A percentile compares a stretch with the other conserved stretches of the same genome.
Evolutionary conservation across 2,329 filamentous ascomycete genomes (phyloP).

Genomic region (Pseudopyricularia cyperi): DNA sequence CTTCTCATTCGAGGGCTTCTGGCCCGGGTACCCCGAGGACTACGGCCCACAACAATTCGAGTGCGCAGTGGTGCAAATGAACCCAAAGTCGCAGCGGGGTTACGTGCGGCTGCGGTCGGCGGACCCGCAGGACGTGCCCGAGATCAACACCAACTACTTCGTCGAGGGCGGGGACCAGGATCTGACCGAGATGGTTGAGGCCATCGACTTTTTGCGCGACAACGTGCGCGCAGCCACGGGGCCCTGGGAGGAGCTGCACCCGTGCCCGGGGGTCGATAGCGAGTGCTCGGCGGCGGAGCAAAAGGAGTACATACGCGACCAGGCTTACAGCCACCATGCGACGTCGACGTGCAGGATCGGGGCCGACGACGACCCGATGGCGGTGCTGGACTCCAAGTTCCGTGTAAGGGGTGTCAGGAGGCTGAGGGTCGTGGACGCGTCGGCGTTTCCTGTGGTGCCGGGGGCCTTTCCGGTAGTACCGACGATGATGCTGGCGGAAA

Average conservation of each 20-base stretch:
- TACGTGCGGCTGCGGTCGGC: slow-evolving; percentile 41
- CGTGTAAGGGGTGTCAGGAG: slow-evolving; percentile 35
- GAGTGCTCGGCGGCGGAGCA: slow-evolving; percentile 4
- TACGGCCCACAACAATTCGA: slow-evolving; percentile 19
- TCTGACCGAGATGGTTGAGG: slow-evolving; percentile 8
- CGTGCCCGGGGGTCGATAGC: slow-evolving; percentile 7
- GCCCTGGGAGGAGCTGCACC: slow-evolving; percentile 9
- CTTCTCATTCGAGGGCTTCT: slow-evolving; percentile 18
- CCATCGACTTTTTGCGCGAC: slow-evolving; percentile 8
- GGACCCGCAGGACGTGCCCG: slow-evolving; percentile 44
- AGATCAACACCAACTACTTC: slow-evolving; percentile 48
- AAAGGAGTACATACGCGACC: slow-evolving; percentile 14
- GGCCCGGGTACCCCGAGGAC: slow-evolving; percentile 13
- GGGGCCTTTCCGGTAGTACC: slow-evolving; percentile 32
- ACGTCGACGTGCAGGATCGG: slow-evolving; percentile 39
- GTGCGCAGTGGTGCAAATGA: slow-evolving; percentile 39
- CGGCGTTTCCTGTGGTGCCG: slow-evolving; percentile 31
- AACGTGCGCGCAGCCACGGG: slow-evolving; percentile 6
- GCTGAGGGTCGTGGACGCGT: slow-evolving; percentile 44
- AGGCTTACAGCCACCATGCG: slow-evolving; percentile 41
- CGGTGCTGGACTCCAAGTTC: slow-evolving; percentile 39
- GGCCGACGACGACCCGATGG: slow-evolving; percentile 31
- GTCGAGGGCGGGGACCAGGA: slow-evolving; percentile 16
- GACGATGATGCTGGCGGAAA: slow-evolving; percentile 37
- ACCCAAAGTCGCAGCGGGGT: slow-evolving; percentile 42